Evolutionary conservation across 805 yeast species (phyloP).

Genomic region (Jamesozyma piceae): DNA sequence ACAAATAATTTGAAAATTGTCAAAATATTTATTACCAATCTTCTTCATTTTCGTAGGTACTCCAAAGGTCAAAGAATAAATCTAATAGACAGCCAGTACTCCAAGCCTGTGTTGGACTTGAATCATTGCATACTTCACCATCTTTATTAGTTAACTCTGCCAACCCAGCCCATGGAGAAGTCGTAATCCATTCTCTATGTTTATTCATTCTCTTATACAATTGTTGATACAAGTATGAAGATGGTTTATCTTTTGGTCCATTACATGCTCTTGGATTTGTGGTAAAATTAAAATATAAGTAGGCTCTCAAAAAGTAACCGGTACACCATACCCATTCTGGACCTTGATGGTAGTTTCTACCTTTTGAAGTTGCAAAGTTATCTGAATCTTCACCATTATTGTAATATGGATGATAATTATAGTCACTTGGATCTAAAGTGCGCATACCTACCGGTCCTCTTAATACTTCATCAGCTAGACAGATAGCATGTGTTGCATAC

Average conservation of each 20-base stretch:
- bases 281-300: constrained; percentile 41
- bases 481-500: constrained; percentile 55
- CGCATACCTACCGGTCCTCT: constrained; percentile 89
- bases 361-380: constrained; percentile 89
- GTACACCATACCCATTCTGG: constrained; percentile 97
- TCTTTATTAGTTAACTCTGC: constrained; percentile 86
- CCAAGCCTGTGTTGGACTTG: constrained; percentile 97
- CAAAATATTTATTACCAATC: background rate
- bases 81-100: constrained; percentile 80
- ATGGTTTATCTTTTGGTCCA: constrained; percentile 30
- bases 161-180: constrained; percentile 88
- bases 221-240: constrained; percentile 46
- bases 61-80: constrained; percentile 58
- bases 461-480: constrained; percentile 58
- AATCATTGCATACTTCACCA: constrained; percentile 73
- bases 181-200: constrained; percentile 59
- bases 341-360: constrained; percentile 96
- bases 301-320: constrained; percentile 84
- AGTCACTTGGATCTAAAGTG: constrained; percentile 86
- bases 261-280: constrained; percentile 31
- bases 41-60: constrained; percentile 6
- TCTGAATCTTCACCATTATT: constrained; percentile 67
- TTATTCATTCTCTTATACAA: constrained; percentile 51
- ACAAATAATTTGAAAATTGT: too few species aligned
- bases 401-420: constrained; percentile 86